These are phyloP conservation scores for Coniferiporia sulphurascens DNA, from an alignment of 1,284 basidiomycete genomes.

Conservation along the genomic window DNA sequence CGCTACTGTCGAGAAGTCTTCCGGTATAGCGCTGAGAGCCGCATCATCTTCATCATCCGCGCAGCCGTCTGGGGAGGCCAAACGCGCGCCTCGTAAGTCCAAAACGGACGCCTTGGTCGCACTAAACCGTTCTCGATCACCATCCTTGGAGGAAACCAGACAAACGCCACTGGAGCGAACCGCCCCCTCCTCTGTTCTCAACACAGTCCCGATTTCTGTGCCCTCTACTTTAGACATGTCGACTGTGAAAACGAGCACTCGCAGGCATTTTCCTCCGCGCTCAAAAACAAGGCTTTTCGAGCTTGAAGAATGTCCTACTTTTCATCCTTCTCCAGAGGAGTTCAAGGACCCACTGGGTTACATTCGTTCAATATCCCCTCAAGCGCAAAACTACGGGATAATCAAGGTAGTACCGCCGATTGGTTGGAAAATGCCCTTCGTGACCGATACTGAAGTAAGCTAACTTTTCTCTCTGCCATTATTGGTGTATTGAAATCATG, in stretches of 20 bases:
- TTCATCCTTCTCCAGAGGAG: conserved; percentile 84
- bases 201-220: conserved; percentile 53
- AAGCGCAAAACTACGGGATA: conserved; percentile 81
- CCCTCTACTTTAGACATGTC: conserved; percentile 59
- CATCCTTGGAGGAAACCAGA: conserved; percentile 46
- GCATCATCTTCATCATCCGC: conserved; percentile 28
- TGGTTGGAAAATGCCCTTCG: conserved; percentile 95
- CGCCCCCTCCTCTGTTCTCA: conserved; percentile 31
- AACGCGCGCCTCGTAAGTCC: conserved; percentile 78
- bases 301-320: conserved; percentile 87
- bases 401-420: conserved; percentile 95
- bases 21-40: conserved; percentile 9
- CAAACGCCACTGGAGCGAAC: conserved; percentile 22
- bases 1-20: conserved; percentile 26
- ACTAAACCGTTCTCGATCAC: conserved; percentile 58
- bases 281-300: conserved; percentile 68
- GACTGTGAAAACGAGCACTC: conserved; percentile 62
- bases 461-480: conserved; percentile 29
- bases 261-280: conserved; percentile 37
- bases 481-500: conserved; percentile 18
- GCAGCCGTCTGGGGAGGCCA: conserved; percentile 37
- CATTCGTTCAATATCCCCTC: conserved; percentile 78
- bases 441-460: conserved; percentile 87
- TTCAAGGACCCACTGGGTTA: conserved; percentile 96
- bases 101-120: conserved; percentile 80